These are phyloP conservation scores for Cordyceps pruinosa DNA, from an alignment of 2,329 filamentous ascomycete species.

Conservation along the genomic window DNA sequence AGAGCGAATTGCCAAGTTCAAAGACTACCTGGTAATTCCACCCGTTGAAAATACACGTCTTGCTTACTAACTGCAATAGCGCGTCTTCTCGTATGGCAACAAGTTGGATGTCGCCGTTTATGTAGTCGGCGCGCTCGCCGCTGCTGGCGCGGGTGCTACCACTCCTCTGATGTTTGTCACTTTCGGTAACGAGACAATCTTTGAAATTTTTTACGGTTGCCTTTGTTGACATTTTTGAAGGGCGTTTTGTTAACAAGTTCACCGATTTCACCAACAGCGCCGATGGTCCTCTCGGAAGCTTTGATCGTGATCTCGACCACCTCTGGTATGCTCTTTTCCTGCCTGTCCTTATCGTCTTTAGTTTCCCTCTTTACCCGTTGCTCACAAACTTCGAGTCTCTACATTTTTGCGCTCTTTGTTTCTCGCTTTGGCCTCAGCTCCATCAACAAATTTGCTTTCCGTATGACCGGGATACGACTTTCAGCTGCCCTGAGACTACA, in stretches of 20 bases:
- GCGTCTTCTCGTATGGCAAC: slow-evolving; percentile 49
- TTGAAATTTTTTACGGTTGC: background rate
- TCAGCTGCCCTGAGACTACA: slow-evolving; percentile 55
- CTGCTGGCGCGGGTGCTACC: slow-evolving; percentile 47
- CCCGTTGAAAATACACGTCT: too few relatives aligned
- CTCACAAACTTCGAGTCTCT: too few relatives aligned
- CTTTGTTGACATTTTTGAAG: slow-evolving; percentile 33
- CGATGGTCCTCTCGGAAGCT: slow-evolving; percentile 25
- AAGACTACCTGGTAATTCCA: too few relatives aligned
- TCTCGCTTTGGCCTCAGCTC: slow-evolving; percentile 42
- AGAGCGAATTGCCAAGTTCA: too few relatives aligned
- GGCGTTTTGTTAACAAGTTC: slow-evolving; percentile 36
- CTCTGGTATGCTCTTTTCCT: slow-evolving; percentile 50
- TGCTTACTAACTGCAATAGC: slow-evolving; percentile 21
- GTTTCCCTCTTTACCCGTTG: too few relatives aligned
- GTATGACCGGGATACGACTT: slow-evolving; percentile 55
- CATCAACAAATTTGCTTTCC: slow-evolving; percentile 52
- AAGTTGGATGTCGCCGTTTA: slow-evolving; percentile 45
- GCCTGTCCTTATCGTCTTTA: slow-evolving; percentile 39
- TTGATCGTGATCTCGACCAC: slow-evolving; percentile 19
- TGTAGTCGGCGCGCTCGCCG: slow-evolving; percentile 38
- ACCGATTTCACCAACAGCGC: slow-evolving; percentile 16
- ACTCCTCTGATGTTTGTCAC: slow-evolving; percentile 54
- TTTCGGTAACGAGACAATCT: slow-evolving; percentile 36
- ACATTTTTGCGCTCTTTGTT: too few relatives aligned